Conservation (phyloP, 495 filamentous ascomycete genomes). For the Podospora pseudocomata region DNA sequence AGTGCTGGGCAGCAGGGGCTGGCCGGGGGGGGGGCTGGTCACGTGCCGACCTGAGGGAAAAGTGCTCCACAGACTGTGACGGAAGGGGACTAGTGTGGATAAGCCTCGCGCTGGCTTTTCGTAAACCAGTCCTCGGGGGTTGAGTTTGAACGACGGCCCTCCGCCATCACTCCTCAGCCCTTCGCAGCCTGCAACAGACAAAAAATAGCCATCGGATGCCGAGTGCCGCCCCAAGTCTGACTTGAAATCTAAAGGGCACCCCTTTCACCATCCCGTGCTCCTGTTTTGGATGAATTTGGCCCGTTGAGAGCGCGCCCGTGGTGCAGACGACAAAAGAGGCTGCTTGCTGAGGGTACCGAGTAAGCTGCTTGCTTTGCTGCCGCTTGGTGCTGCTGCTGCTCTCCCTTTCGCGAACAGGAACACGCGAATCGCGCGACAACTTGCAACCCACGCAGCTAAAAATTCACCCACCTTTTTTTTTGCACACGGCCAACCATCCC, state of each 20-base stretch:
- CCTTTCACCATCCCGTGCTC: slow-evolving; percentile 15
- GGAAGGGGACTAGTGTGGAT: slow-evolving; percentile 21
- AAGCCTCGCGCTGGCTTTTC: slow-evolving; percentile 29
- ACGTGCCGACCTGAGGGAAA: slow-evolving; percentile 2
- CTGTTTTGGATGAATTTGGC: slow-evolving; percentile 27
- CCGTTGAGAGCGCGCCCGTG: slow-evolving; percentile 14
- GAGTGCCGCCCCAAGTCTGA: slow-evolving; percentile 10
- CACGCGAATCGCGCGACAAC: slow-evolving; percentile 42
- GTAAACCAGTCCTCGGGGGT: slow-evolving; percentile 23
- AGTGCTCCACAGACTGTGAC: background rate
- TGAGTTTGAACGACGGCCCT: slow-evolving; percentile 15
- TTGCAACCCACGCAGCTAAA: slow-evolving; percentile 25
- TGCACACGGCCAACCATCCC: slow-evolving; percentile 23
- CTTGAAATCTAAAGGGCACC: slow-evolving; percentile 13
- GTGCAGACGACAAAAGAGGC: slow-evolving; percentile 14
- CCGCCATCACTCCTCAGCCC: slow-evolving; percentile 19
- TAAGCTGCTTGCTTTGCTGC: slow-evolving; percentile 5
- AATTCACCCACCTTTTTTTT: slow-evolving; percentile 15
- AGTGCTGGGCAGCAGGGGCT: background rate
- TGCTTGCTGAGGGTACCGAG: background rate
- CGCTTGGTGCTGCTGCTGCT: slow-evolving; percentile 11
- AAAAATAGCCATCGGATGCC: slow-evolving; percentile 22
- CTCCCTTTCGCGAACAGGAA: slow-evolving; percentile 32
- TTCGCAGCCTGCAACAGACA: slow-evolving; percentile 10
- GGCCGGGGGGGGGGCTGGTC: background rate